Evolutionary conservation across 148 eudicot species (phyloP).

Genomic region (Camellia japonica): DNA sequence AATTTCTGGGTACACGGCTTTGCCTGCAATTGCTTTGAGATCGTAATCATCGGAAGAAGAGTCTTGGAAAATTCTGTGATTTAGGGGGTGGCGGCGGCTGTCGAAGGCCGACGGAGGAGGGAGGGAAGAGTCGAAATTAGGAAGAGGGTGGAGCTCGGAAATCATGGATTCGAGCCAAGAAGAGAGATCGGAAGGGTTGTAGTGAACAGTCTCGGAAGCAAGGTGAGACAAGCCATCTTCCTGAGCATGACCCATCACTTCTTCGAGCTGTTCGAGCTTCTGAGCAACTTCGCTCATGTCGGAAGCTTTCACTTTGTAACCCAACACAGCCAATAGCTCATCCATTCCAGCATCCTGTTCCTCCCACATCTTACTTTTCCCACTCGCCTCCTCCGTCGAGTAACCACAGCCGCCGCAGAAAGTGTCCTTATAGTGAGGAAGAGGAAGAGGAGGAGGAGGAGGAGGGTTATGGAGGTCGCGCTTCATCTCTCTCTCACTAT

Average conservation of each 20-base stretch:
- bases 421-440: neutral
- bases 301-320: slow-evolving; percentile 65
- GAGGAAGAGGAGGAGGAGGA: slow-evolving; percentile 6
- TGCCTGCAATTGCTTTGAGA: slow-evolving; percentile 66
- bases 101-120: neutral
- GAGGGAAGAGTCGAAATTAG: slow-evolving; percentile 1
- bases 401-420: slow-evolving; percentile 1
- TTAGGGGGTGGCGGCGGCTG: neutral
- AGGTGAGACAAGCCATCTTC: slow-evolving; percentile 44
- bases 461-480: slow-evolving; percentile 25
- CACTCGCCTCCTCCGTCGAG: neutral
- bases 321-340: slow-evolving; percentile 67
- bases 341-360: slow-evolving; percentile 53
- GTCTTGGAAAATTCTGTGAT: slow-evolving; percentile 22
- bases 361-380: slow-evolving; percentile 55
- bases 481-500: slow-evolving; percentile 19
- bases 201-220: slow-evolving; percentile 52
- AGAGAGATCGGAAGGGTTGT: slow-evolving; percentile 62
- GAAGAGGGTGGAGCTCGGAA: slow-evolving; percentile 42
- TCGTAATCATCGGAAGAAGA: slow-evolving; percentile 43
- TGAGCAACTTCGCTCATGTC: slow-evolving; percentile 73
- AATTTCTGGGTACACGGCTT: slow-evolving; percentile 34
- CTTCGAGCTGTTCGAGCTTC: slow-evolving; percentile 60
- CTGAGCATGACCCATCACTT: slow-evolving; percentile 40
- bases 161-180: slow-evolving; percentile 67